Evolutionary conservation across 768 basidiomycete genomes (phyloP).

Genomic region (Tremella mesenterica): DNA sequence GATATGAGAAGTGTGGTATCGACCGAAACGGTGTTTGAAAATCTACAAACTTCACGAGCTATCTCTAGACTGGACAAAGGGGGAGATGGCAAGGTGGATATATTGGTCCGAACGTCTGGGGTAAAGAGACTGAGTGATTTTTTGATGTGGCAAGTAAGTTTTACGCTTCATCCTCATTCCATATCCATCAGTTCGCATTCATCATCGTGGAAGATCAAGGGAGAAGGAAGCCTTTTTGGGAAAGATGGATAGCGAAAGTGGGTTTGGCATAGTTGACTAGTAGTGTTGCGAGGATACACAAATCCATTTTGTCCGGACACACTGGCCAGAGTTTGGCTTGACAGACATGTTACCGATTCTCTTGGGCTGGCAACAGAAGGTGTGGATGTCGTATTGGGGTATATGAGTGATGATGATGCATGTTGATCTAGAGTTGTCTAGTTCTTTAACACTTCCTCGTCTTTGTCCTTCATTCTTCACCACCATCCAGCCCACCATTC

Average conservation of each 20-base stretch:
- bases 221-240: too few species aligned
- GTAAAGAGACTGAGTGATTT: constrained; percentile 83
- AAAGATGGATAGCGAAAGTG: too few species aligned
- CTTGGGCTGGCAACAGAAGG: constrained; percentile 74
- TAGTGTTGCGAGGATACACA: constrained; percentile 77
- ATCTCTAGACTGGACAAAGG: constrained; percentile 4
- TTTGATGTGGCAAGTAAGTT: constrained; percentile 84
- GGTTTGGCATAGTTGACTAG: background rate
- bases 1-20: constrained; percentile 27
- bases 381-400: constrained; percentile 49
- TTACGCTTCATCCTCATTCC: background rate
- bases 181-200: too few species aligned
- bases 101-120: constrained; percentile 83
- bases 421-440: background rate
- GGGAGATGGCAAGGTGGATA: constrained; percentile 52
- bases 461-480: background rate
- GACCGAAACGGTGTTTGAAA: constrained; percentile 16
- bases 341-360: constrained; percentile 78
- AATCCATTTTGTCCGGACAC: constrained; percentile 70
- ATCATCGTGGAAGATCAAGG: too few species aligned
- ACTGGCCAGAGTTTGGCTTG: constrained; percentile 90
- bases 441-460: too few species aligned
- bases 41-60: constrained; percentile 15
- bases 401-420: constrained; percentile 1
- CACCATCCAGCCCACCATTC: background rate